Evolutionary conservation across 495 filamentous ascomycete species (phyloP), one percentile per base, ranked within the genome.

Genomic region (Pyrenula massariospora): DNA sequence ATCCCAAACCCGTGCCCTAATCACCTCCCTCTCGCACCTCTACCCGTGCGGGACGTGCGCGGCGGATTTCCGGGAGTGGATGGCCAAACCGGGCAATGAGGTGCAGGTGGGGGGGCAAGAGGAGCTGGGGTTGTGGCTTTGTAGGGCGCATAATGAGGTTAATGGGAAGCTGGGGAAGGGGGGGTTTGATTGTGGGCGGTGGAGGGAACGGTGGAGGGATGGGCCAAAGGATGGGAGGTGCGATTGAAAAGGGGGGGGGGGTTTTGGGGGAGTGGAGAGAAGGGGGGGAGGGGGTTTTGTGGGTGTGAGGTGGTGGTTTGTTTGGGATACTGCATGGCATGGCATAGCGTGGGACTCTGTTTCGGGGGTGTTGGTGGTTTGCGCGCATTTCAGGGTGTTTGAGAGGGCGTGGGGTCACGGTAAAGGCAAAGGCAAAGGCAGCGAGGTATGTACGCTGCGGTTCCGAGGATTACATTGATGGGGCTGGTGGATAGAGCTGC

Each of bases 31-130:
- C 66, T 80, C 86, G 21, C 83, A 83, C 56, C 67, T 97, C 2
- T 98, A 98, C 60, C 93, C 93, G 24, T 98, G 93, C 75, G 94
- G 89, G 89, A 78, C 84, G 8, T 98, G 93, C 70, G 94, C 90
- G 47, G 87, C 89, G 59, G 94, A 96, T 63, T 96, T 98, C 68
- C 86, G 82, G 69, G 62, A 57, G 0, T 97, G 91, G 81, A 87
- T 97, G 74, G 76, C 73, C 58, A 79, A 79, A 63, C 73, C 73
- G n/a, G 74, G 75, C 62, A 86, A 91, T 53, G 78, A 84, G 66
- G 83, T 90, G 55, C 70, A 78, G 63, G 73, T 92, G 25, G 77
- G 77, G 10, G 82, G 80, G 55, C 70, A 87, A 49, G 77, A 80
- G 31, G 87, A 87, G 64, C 90, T 98, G 64, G 93, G 91, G 48